phyloP scores from a whole-genome alignment of 192 early-diverging fungal genomes.

The Neocallimastix lanati region DNA sequence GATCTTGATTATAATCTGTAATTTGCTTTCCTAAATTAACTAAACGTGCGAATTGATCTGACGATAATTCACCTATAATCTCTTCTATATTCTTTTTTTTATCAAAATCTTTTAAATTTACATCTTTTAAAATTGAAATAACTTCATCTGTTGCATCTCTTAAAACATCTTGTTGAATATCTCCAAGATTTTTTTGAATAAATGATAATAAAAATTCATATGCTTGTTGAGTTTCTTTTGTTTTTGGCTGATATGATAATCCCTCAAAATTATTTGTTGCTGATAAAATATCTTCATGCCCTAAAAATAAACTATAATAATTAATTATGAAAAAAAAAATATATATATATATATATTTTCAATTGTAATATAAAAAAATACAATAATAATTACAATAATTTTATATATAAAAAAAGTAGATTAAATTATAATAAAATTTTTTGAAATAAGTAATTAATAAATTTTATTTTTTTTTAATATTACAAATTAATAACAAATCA shows the following conservation, averaged over 20 bases:
- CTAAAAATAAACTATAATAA: neutral
- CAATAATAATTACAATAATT: too few relatives aligned
- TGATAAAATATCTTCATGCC: neutral
- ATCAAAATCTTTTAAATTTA: constrained; percentile 69
- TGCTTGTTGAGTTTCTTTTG: constrained; percentile 68
- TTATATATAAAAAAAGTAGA: too few relatives aligned
- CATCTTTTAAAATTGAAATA: constrained; percentile 65
- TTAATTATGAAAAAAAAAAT: too few relatives aligned
- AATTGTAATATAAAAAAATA: too few relatives aligned
- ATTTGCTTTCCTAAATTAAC: constrained; percentile 87
- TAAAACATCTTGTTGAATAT: constrained; percentile 80
- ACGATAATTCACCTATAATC: constrained; percentile 46
- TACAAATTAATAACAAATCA: too few relatives aligned
- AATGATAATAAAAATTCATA: constrained; percentile 83
- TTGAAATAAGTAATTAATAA: too few relatives aligned
- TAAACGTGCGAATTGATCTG: constrained; percentile 70
- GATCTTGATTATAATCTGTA: constrained; percentile 63
- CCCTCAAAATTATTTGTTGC: constrained; percentile 11
- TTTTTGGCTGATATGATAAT: constrained; percentile 67
- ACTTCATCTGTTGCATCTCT: constrained; percentile 73
- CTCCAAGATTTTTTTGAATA: constrained; percentile 59
- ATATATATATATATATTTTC: too few relatives aligned
- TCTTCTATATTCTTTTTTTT: constrained; percentile 69
- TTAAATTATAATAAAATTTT: too few relatives aligned
- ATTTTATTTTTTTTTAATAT: too few relatives aligned